Evolutionary conservation across 2,329 filamentous ascomycete genomes (phyloP).

Genomic region (Raffaelea deltoideospora): DNA sequence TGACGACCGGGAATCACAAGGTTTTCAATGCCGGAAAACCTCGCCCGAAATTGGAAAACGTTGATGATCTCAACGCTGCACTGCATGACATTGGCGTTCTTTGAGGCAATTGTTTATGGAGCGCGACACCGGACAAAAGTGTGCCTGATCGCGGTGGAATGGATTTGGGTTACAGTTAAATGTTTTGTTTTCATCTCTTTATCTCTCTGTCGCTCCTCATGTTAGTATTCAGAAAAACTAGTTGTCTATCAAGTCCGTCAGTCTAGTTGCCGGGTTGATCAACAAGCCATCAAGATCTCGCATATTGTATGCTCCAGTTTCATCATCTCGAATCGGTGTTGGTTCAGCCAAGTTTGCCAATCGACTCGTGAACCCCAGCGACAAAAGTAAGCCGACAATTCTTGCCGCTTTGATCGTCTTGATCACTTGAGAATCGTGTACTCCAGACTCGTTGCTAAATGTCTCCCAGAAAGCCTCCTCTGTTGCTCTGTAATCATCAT

Average conservation of each 20-base stretch:
- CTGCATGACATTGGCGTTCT: neutral
- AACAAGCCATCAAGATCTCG: neutral
- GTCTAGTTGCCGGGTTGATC: too few species aligned
- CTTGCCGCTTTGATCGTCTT: neutral
- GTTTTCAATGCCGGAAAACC: constrained; percentile 1
- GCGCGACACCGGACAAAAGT: too few species aligned
- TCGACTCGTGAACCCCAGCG: neutral
- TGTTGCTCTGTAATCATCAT: neutral
- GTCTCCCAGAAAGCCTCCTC: neutral
- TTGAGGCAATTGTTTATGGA: neutral
- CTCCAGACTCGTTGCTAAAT: neutral
- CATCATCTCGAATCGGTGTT: neutral
- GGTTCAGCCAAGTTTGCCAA: neutral
- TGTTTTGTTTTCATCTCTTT: neutral
- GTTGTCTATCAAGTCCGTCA: too few species aligned
- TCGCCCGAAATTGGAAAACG: neutral
- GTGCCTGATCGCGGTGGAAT: too few species aligned
- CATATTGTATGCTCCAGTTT: neutral
- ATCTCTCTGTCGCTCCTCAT: neutral
- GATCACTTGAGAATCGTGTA: neutral
- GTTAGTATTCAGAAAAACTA: neutral
- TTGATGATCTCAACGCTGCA: neutral
- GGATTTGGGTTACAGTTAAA: too few species aligned
- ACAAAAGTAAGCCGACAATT: neutral
- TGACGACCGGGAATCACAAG: neutral